A percentile compares a stretch with the other conserved stretches of the same genome.
Evolutionary conservation across 2,329 filamentous ascomycete species (phyloP).

Genomic region (Polytolypa hystricis): DNA sequence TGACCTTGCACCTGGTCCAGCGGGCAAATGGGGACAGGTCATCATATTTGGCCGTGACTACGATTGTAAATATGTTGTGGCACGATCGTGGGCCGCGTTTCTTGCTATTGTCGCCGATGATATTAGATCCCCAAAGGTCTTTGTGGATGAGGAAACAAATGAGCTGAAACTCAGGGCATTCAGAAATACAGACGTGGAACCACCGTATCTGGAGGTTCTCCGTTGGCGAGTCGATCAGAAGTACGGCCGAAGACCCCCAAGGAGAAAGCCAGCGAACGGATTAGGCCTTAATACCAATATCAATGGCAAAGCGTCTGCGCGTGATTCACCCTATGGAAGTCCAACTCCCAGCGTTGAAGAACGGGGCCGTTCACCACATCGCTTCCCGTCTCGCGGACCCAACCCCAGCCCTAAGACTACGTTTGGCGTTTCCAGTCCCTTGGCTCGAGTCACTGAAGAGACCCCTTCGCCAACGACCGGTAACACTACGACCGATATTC

Average conservation of each 20-base stretch:
- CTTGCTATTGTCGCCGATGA: conserved; percentile 83
- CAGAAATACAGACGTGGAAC: conserved; percentile 78
- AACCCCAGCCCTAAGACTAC: conserved; percentile 35
- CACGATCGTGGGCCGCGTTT: conserved; percentile 82
- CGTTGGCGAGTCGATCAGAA: conserved; percentile 95
- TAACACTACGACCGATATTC: conserved; percentile 23
- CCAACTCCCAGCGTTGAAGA: conserved; percentile 34
- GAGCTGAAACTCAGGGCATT: conserved; percentile 92
- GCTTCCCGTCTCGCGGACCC: conserved; percentile 33
- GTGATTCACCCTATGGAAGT: conserved; percentile 44
- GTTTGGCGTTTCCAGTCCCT: conserved; percentile 34
- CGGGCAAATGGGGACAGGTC: conserved; percentile 88
- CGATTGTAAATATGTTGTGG: conserved; percentile 95
- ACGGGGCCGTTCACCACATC: conserved; percentile 38
- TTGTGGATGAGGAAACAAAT: conserved; percentile 80
- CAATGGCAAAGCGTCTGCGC: conserved; percentile 33
- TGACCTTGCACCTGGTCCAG: conserved; percentile 80
- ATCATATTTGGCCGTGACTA: conserved; percentile 96
- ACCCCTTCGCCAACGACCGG: conserved; percentile 26
- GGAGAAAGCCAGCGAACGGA: conserved; percentile 37
- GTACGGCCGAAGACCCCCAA: conserved; percentile 54
- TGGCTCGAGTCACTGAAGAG: conserved; percentile 38
- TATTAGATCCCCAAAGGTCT: conserved; percentile 77
- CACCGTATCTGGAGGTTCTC: conserved; percentile 86
- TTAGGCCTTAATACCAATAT: conserved; percentile 44